Percentiles rank a stretch among this genome's conserved stretches.
Evolutionary conservation across 345 rosid genomes (phyloP).

Genomic region (Sonneratia alba): DNA sequence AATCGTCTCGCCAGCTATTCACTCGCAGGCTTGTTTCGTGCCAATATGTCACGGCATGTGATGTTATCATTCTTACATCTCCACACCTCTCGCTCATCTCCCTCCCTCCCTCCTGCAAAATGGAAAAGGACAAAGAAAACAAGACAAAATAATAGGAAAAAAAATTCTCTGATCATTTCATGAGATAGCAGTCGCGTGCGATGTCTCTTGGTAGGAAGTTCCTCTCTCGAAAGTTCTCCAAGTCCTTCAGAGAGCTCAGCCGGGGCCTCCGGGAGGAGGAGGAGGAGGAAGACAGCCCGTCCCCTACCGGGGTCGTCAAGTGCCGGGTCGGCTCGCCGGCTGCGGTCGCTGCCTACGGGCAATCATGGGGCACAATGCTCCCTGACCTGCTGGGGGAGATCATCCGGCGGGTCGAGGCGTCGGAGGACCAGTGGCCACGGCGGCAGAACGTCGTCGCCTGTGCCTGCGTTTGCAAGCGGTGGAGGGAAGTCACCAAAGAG

Average conservation of each 20-base stretch:
- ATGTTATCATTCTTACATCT: too few species aligned
- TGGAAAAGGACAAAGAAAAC: too few species aligned
- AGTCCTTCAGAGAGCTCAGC: constrained; percentile 1
- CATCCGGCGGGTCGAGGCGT: constrained; percentile 1
- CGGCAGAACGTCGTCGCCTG: neutral
- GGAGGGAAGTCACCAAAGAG: constrained; percentile 4
- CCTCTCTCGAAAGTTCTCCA: constrained; percentile 1
- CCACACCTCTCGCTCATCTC: too few species aligned
- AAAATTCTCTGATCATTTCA: too few species aligned
- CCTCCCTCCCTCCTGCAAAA: too few species aligned
- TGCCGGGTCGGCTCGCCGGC: neutral
- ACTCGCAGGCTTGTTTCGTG: too few species aligned
- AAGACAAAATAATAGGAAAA: too few species aligned
- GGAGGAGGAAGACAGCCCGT: neutral
- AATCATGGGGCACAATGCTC: constrained; percentile 7
- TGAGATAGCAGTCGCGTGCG: neutral
- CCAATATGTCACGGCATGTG: too few species aligned
- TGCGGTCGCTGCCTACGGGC: constrained; percentile 1
- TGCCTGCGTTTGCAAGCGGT: constrained; percentile 3
- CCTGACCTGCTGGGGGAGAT: constrained; percentile 5
- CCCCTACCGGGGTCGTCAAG: neutral
- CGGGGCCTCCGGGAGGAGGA: neutral
- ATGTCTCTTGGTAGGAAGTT: constrained; percentile 5
- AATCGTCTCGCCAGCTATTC: too few species aligned
- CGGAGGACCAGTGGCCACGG: neutral